phyloP scores from a whole-genome alignment of 169 alveolate species.

The Cryptosporidium bovis region DNA sequence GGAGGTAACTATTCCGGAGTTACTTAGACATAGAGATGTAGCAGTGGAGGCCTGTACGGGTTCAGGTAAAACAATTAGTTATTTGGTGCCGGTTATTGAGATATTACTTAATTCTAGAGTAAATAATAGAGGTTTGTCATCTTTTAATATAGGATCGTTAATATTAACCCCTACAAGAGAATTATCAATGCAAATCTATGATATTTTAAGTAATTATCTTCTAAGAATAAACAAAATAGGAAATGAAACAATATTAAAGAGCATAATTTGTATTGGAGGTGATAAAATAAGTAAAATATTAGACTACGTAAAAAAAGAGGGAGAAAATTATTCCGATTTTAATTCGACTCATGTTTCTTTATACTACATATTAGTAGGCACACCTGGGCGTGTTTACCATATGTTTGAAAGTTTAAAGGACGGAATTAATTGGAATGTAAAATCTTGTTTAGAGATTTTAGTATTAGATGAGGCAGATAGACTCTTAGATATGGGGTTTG shows the following conservation, averaged over 20 bases:
- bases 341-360: conserved; percentile 18
- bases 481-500: conserved; percentile 91
- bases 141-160: conserved; percentile 84
- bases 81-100: conserved; percentile 85
- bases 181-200: conserved; percentile 87
- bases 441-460: conserved; percentile 73
- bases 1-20: conserved; percentile 79
- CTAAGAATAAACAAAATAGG: conserved; percentile 29
- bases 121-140: conserved; percentile 42
- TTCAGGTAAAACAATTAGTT: conserved; percentile 90
- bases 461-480: conserved; percentile 95
- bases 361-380: conserved; percentile 87
- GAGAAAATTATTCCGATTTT: conserved; percentile 60
- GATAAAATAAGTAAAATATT: conserved; percentile 57
- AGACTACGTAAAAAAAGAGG: conserved; percentile 80
- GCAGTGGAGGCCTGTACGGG: conserved; percentile 93
- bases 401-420: conserved; percentile 77
- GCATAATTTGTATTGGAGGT: conserved; percentile 74
- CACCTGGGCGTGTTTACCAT: conserved; percentile 91
- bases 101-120: conserved; percentile 75
- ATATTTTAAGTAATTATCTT: conserved; percentile 79
- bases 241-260: not conserved
- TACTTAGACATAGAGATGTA: conserved; percentile 87
- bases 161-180: conserved; percentile 94
- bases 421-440: conserved; percentile 75